These are phyloP conservation scores for Candida sp. DNA, from an alignment of 1,139 yeast genomes.

Conservation along the genomic window DNA sequence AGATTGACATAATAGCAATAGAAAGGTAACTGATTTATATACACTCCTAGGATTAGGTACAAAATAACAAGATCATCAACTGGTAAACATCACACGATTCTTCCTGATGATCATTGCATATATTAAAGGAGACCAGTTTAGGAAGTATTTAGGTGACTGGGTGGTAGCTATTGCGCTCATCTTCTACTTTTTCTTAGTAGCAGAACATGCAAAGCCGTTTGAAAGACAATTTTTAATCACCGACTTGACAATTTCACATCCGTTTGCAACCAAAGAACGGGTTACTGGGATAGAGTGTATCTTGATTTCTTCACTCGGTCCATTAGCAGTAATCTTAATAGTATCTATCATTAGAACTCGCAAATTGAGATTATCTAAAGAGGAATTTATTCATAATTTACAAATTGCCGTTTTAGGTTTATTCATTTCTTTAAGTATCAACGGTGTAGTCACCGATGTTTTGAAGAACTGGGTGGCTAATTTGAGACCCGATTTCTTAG, in stretches of 20 bases:
- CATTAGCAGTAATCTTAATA: slow-evolving; percentile 10
- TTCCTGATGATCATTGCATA: neutral
- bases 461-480: slow-evolving; percentile 76
- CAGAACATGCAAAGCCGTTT: slow-evolving; percentile 34
- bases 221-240: slow-evolving; percentile 26
- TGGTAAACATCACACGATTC: neutral
- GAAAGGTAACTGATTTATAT: too few species aligned
- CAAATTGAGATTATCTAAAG: slow-evolving; percentile 5
- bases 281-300: slow-evolving; percentile 23
- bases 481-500: slow-evolving; percentile 77
- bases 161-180: slow-evolving; percentile 18
- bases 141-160: slow-evolving; percentile 28
- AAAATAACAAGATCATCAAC: neutral
- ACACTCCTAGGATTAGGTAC: too few species aligned
- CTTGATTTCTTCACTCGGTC: slow-evolving; percentile 15
- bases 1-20: too few species aligned
- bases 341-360: slow-evolving; percentile 7
- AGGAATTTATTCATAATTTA: slow-evolving; percentile 14
- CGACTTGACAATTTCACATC: slow-evolving; percentile 38
- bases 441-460: slow-evolving; percentile 54
- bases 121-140: slow-evolving; percentile 9
- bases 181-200: slow-evolving; percentile 28
- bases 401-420: slow-evolving; percentile 25
- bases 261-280: slow-evolving; percentile 37
- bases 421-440: slow-evolving; percentile 16